Percentiles rank a stretch among this genome's conserved stretches.
These are phyloP conservation scores for Ustilago vetiveriae DNA, from an alignment of 1,284 basidiomycete species.

Conservation along the genomic window DNA sequence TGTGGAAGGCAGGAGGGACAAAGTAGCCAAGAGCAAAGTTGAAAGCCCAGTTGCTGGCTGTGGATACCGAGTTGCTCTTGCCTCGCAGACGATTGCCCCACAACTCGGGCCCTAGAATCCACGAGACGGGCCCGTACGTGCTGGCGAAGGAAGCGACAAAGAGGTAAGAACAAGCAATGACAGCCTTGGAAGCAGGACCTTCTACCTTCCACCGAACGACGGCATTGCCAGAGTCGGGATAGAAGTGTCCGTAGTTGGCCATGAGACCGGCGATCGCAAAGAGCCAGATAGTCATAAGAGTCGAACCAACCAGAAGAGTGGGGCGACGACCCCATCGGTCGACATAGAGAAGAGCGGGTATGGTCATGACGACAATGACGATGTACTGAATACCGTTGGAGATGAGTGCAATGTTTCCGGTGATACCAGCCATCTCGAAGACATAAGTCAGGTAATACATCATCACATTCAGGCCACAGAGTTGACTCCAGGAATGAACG, in stretches of 20 bases:
- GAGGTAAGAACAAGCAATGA: conserved; percentile 46
- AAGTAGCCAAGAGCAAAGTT: conserved; percentile 40
- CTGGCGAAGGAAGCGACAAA: conserved; percentile 46
- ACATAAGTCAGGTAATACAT: conserved; percentile 42
- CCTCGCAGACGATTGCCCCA: conserved; percentile 28
- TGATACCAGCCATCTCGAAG: conserved; percentile 34
- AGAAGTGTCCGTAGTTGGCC: conserved; percentile 25
- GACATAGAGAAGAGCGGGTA: conserved; percentile 44
- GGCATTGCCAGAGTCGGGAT: conserved; percentile 4
- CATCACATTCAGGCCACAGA: conserved; percentile 37
- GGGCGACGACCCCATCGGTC: conserved; percentile 51
- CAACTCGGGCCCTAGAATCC: conserved; percentile 38
- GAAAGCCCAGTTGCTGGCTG: conserved; percentile 27
- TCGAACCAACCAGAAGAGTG: conserved; percentile 39
- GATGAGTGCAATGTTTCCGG: conserved; percentile 24
- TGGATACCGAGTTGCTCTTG: conserved; percentile 35
- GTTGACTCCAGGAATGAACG: conserved; percentile 26
- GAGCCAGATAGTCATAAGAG: conserved; percentile 41
- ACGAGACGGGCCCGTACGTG: conserved; percentile 29
- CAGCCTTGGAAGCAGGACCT: conserved; percentile 29
- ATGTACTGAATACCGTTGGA: conserved; percentile 43
- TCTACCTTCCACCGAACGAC: conserved; percentile 38
- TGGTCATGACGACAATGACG: conserved; percentile 53
- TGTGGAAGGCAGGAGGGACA: conserved; percentile 34
- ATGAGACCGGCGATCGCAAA: conserved; percentile 39